These are phyloP conservation scores for Colletotrichum chrysophilum DNA, from an alignment of 2,329 filamentous ascomycete genomes.

Conservation along the genomic window DNA sequence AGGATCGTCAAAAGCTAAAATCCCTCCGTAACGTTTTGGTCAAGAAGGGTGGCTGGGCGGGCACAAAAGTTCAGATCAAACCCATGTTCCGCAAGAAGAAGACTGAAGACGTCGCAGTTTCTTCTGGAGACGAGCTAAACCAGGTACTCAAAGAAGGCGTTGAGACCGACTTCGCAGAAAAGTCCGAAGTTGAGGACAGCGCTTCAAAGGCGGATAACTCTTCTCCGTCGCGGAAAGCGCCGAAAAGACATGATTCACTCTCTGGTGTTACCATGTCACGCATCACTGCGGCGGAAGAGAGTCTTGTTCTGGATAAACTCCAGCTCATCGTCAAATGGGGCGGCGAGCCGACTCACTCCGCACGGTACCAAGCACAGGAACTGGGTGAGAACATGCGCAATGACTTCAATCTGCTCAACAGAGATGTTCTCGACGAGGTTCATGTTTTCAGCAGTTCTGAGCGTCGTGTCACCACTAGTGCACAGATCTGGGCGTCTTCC, in stretches of 20 bases:
- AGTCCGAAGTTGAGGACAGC: slow-evolving; percentile 3
- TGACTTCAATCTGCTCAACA: slow-evolving; percentile 90
- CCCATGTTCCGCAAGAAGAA: slow-evolving; percentile 96
- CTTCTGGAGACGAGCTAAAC: slow-evolving; percentile 34
- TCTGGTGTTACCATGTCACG: slow-evolving; percentile 92
- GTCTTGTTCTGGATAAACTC: slow-evolving; percentile 91
- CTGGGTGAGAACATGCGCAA: slow-evolving; percentile 95
- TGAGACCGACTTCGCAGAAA: slow-evolving; percentile 27
- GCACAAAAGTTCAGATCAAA: slow-evolving; percentile 98
- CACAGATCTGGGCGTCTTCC: slow-evolving; percentile 91
- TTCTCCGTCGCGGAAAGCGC: slow-evolving; percentile 42
- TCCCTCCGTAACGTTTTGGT: slow-evolving; percentile 84
- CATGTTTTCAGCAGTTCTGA: slow-evolving; percentile 96
- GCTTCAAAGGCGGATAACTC: slow-evolving; percentile 14
- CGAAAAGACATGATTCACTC: slow-evolving; percentile 80
- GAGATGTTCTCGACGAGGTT: slow-evolving; percentile 89
- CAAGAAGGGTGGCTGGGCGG: slow-evolving; percentile 92
- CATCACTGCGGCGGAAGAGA: slow-evolving; percentile 91
- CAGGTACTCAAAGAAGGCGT: slow-evolving; percentile 35
- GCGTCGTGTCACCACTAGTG: slow-evolving; percentile 90
- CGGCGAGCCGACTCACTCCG: slow-evolving; percentile 96
- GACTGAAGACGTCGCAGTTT: slow-evolving; percentile 56
- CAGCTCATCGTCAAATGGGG: slow-evolving; percentile 99
- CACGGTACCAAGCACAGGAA: slow-evolving; percentile 94
- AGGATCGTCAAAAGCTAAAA: slow-evolving; percentile 87